Conservation (phyloP, 2,329 filamentous ascomycete species). For the Fusarium ramigenum region DNA sequence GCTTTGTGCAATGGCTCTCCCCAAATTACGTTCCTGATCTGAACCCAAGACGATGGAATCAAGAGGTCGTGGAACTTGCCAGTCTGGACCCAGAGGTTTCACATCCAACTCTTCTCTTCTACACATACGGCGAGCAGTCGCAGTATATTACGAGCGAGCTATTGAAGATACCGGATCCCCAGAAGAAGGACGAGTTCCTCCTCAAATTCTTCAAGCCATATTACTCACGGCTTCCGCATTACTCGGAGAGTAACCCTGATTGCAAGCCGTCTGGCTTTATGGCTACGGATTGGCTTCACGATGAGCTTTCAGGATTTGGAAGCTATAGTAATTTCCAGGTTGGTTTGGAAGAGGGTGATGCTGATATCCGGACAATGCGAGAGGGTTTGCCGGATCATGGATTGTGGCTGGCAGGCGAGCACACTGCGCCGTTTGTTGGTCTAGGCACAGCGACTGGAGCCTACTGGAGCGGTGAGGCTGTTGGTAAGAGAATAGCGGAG, state of each 20-base stretch:
- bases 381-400: constrained; percentile 71
- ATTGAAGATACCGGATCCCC: constrained; percentile 52
- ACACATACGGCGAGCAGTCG: constrained; percentile 73
- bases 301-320: constrained; percentile 82
- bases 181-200: constrained; percentile 64
- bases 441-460: constrained; percentile 90
- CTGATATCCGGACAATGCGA: constrained; percentile 73
- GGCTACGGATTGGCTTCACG: constrained; percentile 80
- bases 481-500: constrained; percentile 71
- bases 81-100: constrained; percentile 66
- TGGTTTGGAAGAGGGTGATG: constrained; percentile 74
- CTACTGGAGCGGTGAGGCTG: constrained; percentile 88
- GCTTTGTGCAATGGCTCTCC: constrained; percentile 80
- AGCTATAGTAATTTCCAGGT: constrained; percentile 88
- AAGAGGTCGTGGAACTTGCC: constrained; percentile 81
- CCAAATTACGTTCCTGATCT: constrained; percentile 72
- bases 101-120: constrained; percentile 89
- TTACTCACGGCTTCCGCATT: constrained; percentile 78
- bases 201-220: constrained; percentile 79
- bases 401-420: constrained; percentile 89
- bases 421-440: constrained; percentile 89
- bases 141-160: constrained; percentile 60
- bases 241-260: constrained; percentile 58
- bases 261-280: constrained; percentile 73
- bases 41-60: constrained; percentile 74